phyloP scores from a whole-genome alignment of 2,329 filamentous ascomycete genomes.

The Ophiostoma australiae region DNA sequence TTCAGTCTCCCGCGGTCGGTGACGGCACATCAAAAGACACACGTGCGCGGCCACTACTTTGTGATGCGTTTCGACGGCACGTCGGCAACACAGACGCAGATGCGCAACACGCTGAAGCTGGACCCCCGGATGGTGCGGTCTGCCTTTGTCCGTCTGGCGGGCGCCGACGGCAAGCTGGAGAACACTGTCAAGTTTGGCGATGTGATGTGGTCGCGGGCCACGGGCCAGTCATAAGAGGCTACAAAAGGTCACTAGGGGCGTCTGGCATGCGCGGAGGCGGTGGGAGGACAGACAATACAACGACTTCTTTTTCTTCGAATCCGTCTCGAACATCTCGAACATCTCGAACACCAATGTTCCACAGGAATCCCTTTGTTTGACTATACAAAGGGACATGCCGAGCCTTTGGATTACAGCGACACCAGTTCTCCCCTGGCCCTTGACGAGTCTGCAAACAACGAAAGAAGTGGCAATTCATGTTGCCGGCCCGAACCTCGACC shows the following conservation, averaged over 20 bases:
- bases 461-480: too few species aligned
- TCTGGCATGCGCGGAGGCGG: neutral
- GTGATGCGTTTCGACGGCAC: slow-evolving; percentile 92
- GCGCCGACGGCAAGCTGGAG: slow-evolving; percentile 73
- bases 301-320: neutral
- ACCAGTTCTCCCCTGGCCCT: too few species aligned
- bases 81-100: slow-evolving; percentile 64
- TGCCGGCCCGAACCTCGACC: neutral
- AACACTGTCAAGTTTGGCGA: slow-evolving; percentile 48
- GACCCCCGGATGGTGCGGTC: slow-evolving; percentile 90
- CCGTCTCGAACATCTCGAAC: neutral
- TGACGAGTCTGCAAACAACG: too few species aligned
- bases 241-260: too few species aligned
- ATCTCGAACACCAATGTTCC: neutral
- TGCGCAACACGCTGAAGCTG: slow-evolving; percentile 70
- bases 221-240: neutral
- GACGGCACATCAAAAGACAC: slow-evolving; percentile 73
- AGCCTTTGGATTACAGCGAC: too few species aligned
- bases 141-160: slow-evolving; percentile 70
- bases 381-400: too few species aligned
- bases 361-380: too few species aligned
- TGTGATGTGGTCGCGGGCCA: slow-evolving; percentile 45
- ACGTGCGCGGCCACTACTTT: slow-evolving; percentile 91
- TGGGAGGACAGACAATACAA: neutral
- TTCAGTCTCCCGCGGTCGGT: slow-evolving; percentile 79